Base-by-base conservation (phyloP, 495 filamentous ascomycete genomes). In the Penicillium manginii region DNA sequence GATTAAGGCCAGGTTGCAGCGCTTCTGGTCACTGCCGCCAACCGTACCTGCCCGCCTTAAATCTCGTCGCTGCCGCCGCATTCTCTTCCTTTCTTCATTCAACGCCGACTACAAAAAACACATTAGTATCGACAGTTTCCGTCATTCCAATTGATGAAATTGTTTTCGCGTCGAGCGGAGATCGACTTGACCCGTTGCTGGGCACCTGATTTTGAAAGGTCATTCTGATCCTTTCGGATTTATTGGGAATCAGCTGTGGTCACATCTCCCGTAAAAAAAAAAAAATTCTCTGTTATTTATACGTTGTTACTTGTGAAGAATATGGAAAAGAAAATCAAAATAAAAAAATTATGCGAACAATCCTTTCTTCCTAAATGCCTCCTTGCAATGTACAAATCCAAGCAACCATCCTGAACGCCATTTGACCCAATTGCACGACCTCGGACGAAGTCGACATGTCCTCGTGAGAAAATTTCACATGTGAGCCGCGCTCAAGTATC, bases 231-330 rank as follows among this genome's bases (percentile, higher is more conserved):
- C 77, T 83, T 80, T 69, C 72, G 80, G 86, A 87, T 77, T 82
- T 78, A 67, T 75, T 83, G 79, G 88, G 88, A 91, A 91, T 91
- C 88, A 91, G 88, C 85, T 83, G 86, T 79, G 87, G 87, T 88
- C 77, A 90, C 86, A 90, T 58, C 48, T 46, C 23, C 22, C 46
- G 17, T 42, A 59, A 50, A 23, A 19, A 46, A 23, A 19, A 46
- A 23, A 45, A 19, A 45, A n/a, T 47, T 42, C 26, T 54, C n/a
- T 15, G 6, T 42, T 50, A 32, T 50, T 19, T 52, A 15, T 17
- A 43, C 17, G 14, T 43, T 43, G 40, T 43, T 19, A 46, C n/a
- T 17, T 47, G 58, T 57, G 40, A 50, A 47, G 35, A 40, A 40
- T 26, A 18, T 15, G 14, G 15, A 15, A n/a, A 37, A 35, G 2